phyloP scores from a whole-genome alignment of 2,329 filamentous ascomycete species.

The Westerdykella aurantiaca region DNA sequence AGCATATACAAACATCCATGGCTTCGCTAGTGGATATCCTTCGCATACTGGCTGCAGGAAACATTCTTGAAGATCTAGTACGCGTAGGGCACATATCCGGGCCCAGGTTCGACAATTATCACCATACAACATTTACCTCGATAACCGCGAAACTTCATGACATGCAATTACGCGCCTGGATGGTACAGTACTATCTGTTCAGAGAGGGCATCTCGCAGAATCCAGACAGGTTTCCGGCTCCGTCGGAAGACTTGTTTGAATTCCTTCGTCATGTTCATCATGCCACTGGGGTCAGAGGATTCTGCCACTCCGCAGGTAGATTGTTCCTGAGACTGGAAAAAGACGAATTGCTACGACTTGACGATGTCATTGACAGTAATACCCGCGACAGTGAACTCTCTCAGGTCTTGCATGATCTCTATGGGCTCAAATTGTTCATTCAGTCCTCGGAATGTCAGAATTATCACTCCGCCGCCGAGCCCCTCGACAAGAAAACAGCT shows the following conservation, averaged over 20 bases:
- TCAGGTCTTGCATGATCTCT: slow-evolving; percentile 54
- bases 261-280: slow-evolving; percentile 78
- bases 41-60: slow-evolving; percentile 70
- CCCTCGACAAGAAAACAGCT: slow-evolving; percentile 73
- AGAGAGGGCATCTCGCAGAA: slow-evolving; percentile 69
- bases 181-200: slow-evolving; percentile 73
- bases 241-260: slow-evolving; percentile 68
- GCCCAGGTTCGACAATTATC: slow-evolving; percentile 52
- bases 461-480: slow-evolving; percentile 70
- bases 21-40: slow-evolving; percentile 65
- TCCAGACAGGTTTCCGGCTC: slow-evolving; percentile 56
- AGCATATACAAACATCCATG: slow-evolving; percentile 68
- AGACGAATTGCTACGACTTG: slow-evolving; percentile 71
- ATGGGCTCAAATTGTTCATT: slow-evolving; percentile 34
- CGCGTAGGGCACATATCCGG: slow-evolving; percentile 65
- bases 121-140: slow-evolving; percentile 34
- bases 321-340: slow-evolving; percentile 86
- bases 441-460: slow-evolving; percentile 42
- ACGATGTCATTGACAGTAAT: slow-evolving; percentile 66
- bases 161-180: slow-evolving; percentile 83
- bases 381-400: slow-evolving; percentile 65
- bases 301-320: slow-evolving; percentile 80
- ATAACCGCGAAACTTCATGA: slow-evolving; percentile 71
- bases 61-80: slow-evolving; percentile 80
- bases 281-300: slow-evolving; percentile 74